Percentiles rank a stretch among this genome's conserved stretches.
These are phyloP conservation scores for Neofusicoccum parvum DNA, from an alignment of 2,329 filamentous ascomycete species.

Conservation along the genomic window DNA sequence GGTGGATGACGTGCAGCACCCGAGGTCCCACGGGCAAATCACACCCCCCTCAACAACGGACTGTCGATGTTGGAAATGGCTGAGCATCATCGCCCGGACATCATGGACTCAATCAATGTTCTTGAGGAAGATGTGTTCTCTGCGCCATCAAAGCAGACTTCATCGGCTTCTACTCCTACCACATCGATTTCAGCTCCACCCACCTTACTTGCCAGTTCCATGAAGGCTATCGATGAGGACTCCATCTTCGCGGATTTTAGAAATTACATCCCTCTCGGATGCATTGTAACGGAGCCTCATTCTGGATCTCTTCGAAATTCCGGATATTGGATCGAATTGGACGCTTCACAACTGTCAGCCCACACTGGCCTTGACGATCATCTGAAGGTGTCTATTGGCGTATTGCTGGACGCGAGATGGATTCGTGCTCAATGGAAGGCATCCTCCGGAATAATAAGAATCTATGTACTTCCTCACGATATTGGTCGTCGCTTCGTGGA, in stretches of 20 bases:
- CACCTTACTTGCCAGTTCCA: not conserved
- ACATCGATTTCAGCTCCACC: not conserved
- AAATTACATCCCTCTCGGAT: conserved; percentile 38
- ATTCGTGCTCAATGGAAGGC: conserved; percentile 33
- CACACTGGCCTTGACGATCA: not conserved
- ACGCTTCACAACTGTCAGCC: conserved; percentile 23
- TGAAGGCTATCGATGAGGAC: not conserved
- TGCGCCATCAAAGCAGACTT: not conserved
- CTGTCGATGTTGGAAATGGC: not conserved
- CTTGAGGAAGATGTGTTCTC: not conserved
- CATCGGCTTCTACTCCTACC: not conserved
- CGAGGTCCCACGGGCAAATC: not conserved
- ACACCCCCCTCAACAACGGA: not conserved
- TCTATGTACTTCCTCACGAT: conserved; percentile 70
- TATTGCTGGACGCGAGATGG: conserved; percentile 38
- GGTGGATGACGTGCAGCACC: not conserved
- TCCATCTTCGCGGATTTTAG: not conserved
- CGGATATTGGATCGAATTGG: conserved; percentile 32
- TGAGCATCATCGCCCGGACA: not conserved
- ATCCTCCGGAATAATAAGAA: conserved; percentile 43
- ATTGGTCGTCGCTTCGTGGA: conserved; percentile 57
- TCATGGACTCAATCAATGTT: not conserved
- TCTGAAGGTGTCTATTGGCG: conserved; percentile 29
- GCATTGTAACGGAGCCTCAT: conserved; percentile 24
- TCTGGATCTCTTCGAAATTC: not conserved